Conservation (phyloP, 202 grass and related monocot genomes). For the Cymbopogon flexuosus region DNA sequence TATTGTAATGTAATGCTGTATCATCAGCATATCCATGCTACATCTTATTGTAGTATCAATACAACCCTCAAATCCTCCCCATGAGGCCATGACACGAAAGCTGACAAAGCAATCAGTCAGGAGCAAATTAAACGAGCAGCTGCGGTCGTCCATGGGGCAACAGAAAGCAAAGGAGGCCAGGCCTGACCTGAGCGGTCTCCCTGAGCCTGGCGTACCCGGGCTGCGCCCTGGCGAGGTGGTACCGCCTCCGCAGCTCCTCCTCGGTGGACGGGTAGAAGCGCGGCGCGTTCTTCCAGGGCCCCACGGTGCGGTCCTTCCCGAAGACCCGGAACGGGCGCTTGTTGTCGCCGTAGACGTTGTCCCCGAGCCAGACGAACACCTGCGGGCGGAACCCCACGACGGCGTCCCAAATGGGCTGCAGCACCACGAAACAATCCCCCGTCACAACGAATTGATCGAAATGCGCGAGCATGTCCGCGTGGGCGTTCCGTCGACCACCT, state of each 20-base stretch:
- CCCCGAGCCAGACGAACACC: conserved; percentile 88
- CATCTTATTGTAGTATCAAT: background rate
- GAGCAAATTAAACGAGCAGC: background rate
- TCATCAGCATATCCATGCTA: background rate
- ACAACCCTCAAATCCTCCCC: background rate
- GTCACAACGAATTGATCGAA: background rate
- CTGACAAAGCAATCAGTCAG: background rate
- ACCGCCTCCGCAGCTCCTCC: conserved; percentile 66
- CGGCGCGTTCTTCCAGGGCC: conserved; percentile 71
- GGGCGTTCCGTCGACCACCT: conserved; percentile 41
- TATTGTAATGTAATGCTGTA: background rate
- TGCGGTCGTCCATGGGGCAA: background rate
- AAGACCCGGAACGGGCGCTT: conserved; percentile 51
- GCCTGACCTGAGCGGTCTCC: conserved; percentile 51
- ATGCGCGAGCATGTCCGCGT: background rate
- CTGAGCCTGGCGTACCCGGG: conserved; percentile 66
- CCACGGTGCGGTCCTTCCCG: conserved; percentile 65
- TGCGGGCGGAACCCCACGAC: conserved; percentile 62
- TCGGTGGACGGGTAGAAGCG: conserved; percentile 74
- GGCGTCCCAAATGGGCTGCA: conserved; percentile 80
- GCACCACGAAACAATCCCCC: background rate
- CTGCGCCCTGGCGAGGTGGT: conserved; percentile 59
- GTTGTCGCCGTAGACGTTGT: conserved; percentile 96
- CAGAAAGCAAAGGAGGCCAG: background rate
- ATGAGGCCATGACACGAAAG: background rate